Evolutionary conservation across 805 yeast species (phyloP).

Genomic region (Zygosaccharomyces bisporus): DNA sequence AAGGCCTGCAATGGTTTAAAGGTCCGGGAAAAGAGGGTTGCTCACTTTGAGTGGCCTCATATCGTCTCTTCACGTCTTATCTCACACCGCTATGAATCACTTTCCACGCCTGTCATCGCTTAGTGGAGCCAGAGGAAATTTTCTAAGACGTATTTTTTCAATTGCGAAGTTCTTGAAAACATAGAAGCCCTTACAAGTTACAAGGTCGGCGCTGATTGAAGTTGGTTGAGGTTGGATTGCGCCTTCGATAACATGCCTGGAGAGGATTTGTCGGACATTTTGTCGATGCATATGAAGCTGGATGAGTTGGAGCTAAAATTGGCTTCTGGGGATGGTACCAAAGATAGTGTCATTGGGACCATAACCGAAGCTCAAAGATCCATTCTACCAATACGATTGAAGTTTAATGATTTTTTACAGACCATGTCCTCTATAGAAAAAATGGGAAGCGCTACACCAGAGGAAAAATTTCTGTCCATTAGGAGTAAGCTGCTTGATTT

Average conservation of each 20-base stretch:
- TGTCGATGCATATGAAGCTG: constrained; percentile 15
- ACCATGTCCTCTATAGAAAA: constrained; percentile 24
- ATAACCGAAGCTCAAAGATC: constrained; percentile 15
- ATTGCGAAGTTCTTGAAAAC: neutral
- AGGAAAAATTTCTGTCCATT: constrained; percentile 23
- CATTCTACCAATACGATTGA: constrained; percentile 23
- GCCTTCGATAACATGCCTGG: constrained; percentile 7
- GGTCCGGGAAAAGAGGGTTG: too few relatives aligned
- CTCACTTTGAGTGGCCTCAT: neutral
- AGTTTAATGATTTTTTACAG: constrained; percentile 29
- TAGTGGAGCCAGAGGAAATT: neutral
- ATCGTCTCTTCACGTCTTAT: neutral
- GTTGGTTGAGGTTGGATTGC: constrained; percentile 1
- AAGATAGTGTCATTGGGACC: constrained; percentile 13
- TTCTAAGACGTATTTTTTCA: neutral
- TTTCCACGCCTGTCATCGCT: neutral
- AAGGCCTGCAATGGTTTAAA: too few relatives aligned
- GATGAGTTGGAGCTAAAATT: constrained; percentile 21
- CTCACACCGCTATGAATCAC: neutral
- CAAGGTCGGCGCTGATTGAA: too few relatives aligned
- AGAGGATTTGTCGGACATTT: constrained; percentile 11
- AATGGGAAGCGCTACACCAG: constrained; percentile 12
- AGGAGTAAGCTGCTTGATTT: constrained; percentile 23
- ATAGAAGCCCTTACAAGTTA: constrained; percentile 1
- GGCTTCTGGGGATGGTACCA: constrained; percentile 13